Evolutionary conservation across 1,139 yeast species (phyloP).

Genomic region (Candida labiduridarum): DNA sequence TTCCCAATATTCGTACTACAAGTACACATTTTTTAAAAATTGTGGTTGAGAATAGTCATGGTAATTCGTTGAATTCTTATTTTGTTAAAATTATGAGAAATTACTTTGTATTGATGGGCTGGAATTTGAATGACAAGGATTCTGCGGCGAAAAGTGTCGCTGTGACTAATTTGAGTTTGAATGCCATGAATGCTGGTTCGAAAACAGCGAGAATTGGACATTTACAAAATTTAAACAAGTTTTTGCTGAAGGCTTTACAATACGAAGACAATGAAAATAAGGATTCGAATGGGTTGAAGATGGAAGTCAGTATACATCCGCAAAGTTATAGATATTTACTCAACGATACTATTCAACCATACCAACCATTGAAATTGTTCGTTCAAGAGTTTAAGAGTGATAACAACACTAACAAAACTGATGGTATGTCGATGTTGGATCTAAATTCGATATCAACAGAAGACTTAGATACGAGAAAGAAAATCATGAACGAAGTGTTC

Average conservation of each 20-base stretch:
- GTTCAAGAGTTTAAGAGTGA: slow-evolving; percentile 27
- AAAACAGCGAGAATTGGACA: slow-evolving; percentile 45
- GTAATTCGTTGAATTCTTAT: slow-evolving; percentile 54
- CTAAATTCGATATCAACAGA: slow-evolving; percentile 45
- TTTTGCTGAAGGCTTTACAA: slow-evolving; percentile 43
- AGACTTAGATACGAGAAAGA: slow-evolving; percentile 64
- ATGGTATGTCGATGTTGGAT: slow-evolving; percentile 33
- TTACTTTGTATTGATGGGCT: slow-evolving; percentile 59
- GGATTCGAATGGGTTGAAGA: slow-evolving; percentile 8
- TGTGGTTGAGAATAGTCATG: slow-evolving; percentile 49
- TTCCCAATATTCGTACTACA: slow-evolving; percentile 69
- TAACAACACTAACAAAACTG: slow-evolving; percentile 18
- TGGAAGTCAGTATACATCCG: slow-evolving; percentile 36
- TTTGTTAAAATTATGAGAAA: slow-evolving; percentile 63
- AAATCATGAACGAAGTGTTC: slow-evolving; percentile 57
- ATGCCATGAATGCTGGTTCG: slow-evolving; percentile 38
- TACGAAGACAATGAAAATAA: slow-evolving; percentile 14
- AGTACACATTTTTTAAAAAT: slow-evolving; percentile 65
- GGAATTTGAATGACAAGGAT: slow-evolving; percentile 50
- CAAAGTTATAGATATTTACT: slow-evolving; percentile 53
- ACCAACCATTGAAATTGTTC: slow-evolving; percentile 57
- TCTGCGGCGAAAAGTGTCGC: slow-evolving; percentile 50
- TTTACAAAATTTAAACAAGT: slow-evolving; percentile 44
- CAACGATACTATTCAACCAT: slow-evolving; percentile 54
- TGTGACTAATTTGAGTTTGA: slow-evolving; percentile 40